Conservation (phyloP, 208 protist genomes). For the Leishmania turanica region DNA sequence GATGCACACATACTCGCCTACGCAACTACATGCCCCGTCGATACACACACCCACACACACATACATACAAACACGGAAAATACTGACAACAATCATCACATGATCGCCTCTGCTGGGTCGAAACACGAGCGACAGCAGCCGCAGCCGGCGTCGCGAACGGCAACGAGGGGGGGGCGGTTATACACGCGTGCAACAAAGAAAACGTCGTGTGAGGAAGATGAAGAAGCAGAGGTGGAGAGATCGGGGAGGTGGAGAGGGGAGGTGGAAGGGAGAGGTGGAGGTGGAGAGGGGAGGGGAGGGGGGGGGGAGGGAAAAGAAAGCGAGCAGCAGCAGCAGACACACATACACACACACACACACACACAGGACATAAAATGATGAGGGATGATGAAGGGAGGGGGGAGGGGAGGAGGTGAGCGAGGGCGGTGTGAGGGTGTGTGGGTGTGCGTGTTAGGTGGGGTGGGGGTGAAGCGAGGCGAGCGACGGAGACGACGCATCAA, state of each 20-base stretch:
- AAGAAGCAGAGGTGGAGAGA: background rate
- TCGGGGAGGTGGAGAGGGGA: slow-evolving; percentile 12
- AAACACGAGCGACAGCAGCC: too few species aligned
- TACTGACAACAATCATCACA: background rate
- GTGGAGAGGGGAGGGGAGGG: slow-evolving; percentile 4
- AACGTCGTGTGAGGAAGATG: background rate
- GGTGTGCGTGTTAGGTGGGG: background rate
- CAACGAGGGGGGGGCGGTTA: background rate
- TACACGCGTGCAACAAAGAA: background rate
- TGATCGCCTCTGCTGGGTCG: background rate
- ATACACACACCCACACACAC: background rate
- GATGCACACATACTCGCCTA: background rate
- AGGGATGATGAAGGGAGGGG: background rate
- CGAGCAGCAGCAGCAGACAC: background rate
- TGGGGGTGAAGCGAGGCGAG: background rate
- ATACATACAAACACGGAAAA: background rate
- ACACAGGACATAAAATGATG: background rate
- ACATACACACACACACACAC: background rate
- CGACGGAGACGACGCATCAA: background rate
- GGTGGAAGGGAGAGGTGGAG: too few species aligned
- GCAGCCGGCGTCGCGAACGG: too few species aligned
- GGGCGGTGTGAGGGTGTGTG: background rate
- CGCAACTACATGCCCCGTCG: background rate
- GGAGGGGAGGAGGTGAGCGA: background rate
- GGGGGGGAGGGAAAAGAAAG: background rate